Base-by-base conservation (phyloP, 208 protist species). In the Trichomonas gallinae region DNA sequence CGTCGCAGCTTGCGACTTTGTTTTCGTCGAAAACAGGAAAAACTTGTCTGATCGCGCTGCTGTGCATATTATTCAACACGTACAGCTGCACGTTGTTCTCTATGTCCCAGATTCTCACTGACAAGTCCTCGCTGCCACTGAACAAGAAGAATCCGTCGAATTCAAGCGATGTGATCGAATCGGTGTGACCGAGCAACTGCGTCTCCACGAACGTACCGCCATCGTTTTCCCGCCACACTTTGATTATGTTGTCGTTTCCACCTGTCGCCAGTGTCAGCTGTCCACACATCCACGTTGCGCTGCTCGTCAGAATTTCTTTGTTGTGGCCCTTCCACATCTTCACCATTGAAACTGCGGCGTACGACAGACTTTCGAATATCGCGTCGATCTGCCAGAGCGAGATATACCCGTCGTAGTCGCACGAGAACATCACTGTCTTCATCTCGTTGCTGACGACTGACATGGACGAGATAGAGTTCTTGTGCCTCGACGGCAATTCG, bases 131-230 rank as follows among this genome's bases (percentile, higher is more conserved):
- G 46, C 87, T 93, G 44, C 87, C 87, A 38, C 44, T 51, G n/a
- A 93, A 51, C n/a, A 93, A 51, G 44, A 93, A 93, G 17, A 93
- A 93, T 0, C 87, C 87, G 15, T 93, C 87, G 36, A 93, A 93
- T 10, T 48, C 23, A 15, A 93, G 17, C 0, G 36, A 42, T 23
- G 87, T 93, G 17, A 93, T 40, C 15, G 87, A 93, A 38, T 93
- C 87, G 17, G 11, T 93, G 46, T 93, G 87, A 17, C 87, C 87
- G 36, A 48, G 3, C 15, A 93, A 51, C n/a, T 34, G 44, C 10
- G 40, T 51, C 17, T 93, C 87, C 0, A 38, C 44, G 38, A 48
- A 93, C n/a, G 42, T 93, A 0, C 44, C 40, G 11, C 58, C 58
- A 38, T 93, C 44, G 51, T 34, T 23, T 93, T 93, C 87, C 6